Percentiles rank a stretch among this genome's conserved stretches.
phyloP scores from a whole-genome alignment of 768 basidiomycete species.

The Pulveroboletus ravenelii region DNA sequence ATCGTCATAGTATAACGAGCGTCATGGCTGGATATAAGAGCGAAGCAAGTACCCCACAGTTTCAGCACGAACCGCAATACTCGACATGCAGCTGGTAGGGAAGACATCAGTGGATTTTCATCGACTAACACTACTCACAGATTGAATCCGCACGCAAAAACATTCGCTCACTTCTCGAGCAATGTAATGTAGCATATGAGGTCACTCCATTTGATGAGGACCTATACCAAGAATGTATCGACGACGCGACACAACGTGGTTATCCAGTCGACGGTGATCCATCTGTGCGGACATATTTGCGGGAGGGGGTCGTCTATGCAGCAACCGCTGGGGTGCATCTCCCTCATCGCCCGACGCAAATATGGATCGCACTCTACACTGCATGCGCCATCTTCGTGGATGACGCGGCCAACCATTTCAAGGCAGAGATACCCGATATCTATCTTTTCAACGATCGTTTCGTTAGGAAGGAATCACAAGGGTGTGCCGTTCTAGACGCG shows the following conservation, averaged over 20 bases:
- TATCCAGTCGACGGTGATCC: slow-evolving; percentile 22
- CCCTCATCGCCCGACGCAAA: slow-evolving; percentile 9
- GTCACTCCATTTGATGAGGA: slow-evolving; percentile 10
- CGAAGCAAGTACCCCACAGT: background rate
- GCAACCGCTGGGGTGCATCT: slow-evolving; percentile 30
- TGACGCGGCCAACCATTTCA: slow-evolving; percentile 28
- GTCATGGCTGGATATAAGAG: slow-evolving; percentile 3
- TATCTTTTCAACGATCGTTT: slow-evolving; percentile 35
- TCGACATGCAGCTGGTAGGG: slow-evolving; percentile 14
- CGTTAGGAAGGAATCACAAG: slow-evolving; percentile 25
- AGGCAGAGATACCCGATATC: slow-evolving; percentile 18
- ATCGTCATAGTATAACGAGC: too few relatives aligned
- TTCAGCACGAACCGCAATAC: background rate
- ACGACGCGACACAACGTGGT: slow-evolving; percentile 20
- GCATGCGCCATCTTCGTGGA: slow-evolving; percentile 36
- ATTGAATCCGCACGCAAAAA: slow-evolving; percentile 9
- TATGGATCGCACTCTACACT: slow-evolving; percentile 38
- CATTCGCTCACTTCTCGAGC: slow-evolving; percentile 12
- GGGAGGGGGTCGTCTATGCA: slow-evolving; percentile 27
- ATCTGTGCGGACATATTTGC: slow-evolving; percentile 29
- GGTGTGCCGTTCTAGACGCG: slow-evolving; percentile 28
- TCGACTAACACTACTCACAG: slow-evolving; percentile 5
- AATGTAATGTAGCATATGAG: slow-evolving; percentile 14
- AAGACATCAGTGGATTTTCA: background rate
- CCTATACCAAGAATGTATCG: slow-evolving; percentile 20